Base-by-base conservation (phyloP, 495 filamentous ascomycete species). In the Lophiotrema nucula region DNA sequence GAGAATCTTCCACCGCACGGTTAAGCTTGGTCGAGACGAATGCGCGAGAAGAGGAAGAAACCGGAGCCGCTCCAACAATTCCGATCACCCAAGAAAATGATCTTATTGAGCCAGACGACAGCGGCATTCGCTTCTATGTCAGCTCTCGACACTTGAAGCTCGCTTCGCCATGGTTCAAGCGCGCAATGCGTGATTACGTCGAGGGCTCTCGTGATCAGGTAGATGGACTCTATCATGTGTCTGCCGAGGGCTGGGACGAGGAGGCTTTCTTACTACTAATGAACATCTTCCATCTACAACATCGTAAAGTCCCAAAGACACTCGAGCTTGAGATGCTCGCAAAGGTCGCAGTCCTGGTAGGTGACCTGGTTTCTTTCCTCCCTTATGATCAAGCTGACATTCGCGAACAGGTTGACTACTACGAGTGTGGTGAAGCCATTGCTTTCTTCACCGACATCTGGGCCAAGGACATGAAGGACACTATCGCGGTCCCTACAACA, bases 351-450 rank as follows among this genome's bases (percentile, higher is more conserved):
- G 68, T 77, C 4, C 60, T 84, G 23, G n/a, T n/a, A n/a, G n/a
- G n/a, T n/a, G n/a, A n/a, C n/a, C n/a, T n/a, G n/a, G n/a, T n/a
- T n/a, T n/a, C n/a, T n/a, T n/a, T n/a, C n/a, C n/a, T n/a, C n/a
- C n/a, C n/a, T n/a, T n/a, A n/a, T n/a, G n/a, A n/a, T n/a, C n/a
- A n/a, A n/a, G n/a, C n/a, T n/a, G n/a, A n/a, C n/a, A n/a, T n/a
- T n/a, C n/a, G n/a, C n/a, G n/a, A n/a, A n/a, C n/a, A n/a, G n/a
- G 74, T 79, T 16, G 79, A 83, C 58, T 76, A 74, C 44, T 80
- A 83, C 50, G 62, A 74, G 31, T 76, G 79, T 53, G 66, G 67
- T 13, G 77, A 79, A 15, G 72, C 65, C 1, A 52, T 81, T 1
- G 60, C 69, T 46, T 39, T 78, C 2, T 76, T 74, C 41, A 68